These are phyloP conservation scores for Colletotrichum endophyticum DNA, from an alignment of 2,329 filamentous ascomycete genomes.

Conservation along the genomic window DNA sequence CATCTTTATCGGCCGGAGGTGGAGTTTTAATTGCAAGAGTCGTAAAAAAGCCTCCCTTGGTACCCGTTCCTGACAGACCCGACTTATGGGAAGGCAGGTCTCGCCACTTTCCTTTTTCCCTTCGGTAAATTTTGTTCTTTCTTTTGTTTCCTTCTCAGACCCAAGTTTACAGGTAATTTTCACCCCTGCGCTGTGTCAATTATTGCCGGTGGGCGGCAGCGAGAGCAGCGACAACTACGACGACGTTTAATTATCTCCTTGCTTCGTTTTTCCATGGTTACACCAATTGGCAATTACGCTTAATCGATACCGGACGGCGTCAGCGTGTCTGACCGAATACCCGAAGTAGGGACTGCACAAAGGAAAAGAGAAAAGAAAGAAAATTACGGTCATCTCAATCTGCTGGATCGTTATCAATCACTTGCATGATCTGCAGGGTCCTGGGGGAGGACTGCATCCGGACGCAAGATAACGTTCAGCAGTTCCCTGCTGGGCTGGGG, in stretches of 20 bases:
- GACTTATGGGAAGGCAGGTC: slow-evolving; percentile 12
- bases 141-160: neutral
- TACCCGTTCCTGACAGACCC: neutral
- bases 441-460: neutral
- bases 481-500: slow-evolving; percentile 18
- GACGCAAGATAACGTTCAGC: slow-evolving; percentile 14
- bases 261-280: neutral
- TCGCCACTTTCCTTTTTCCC: neutral
- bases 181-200: neutral
- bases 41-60: slow-evolving; percentile 16
- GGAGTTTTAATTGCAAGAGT: neutral
- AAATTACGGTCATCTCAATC: neutral
- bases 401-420: slow-evolving; percentile 10
- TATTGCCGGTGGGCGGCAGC: neutral
- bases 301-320: neutral
- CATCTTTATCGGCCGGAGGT: neutral
- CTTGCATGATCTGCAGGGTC: slow-evolving; percentile 22
- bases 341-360: neutral
- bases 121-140: neutral
- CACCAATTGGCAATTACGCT: neutral
- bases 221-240: neutral
- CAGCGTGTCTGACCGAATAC: neutral
- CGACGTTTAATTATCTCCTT: neutral
- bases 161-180: neutral
- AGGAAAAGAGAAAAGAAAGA: neutral